Evolutionary conservation across 805 yeast genomes (phyloP).

Genomic region (Candida michaelii): DNA sequence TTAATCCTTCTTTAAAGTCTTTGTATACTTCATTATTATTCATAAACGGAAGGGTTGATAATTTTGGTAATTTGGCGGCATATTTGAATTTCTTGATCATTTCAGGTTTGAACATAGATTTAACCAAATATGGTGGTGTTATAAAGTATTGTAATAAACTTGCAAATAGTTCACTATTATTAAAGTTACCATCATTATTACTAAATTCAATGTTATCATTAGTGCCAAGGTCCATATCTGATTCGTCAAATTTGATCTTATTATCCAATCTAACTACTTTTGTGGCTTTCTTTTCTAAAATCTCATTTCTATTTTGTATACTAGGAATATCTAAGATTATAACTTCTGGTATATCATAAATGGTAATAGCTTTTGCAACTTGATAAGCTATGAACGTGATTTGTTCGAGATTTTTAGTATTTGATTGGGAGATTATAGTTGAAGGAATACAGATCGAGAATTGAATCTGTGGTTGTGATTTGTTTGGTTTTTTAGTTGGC

Average conservation of each 20-base stretch:
- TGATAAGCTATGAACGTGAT: slow-evolving; percentile 74
- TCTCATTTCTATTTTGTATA: slow-evolving; percentile 17
- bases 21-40: slow-evolving; percentile 36
- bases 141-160: slow-evolving; percentile 74
- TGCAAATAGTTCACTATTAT: slow-evolving; percentile 57
- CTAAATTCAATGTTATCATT: neutral
- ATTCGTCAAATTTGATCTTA: slow-evolving; percentile 30
- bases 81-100: slow-evolving; percentile 48
- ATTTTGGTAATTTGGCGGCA: slow-evolving; percentile 69
- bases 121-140: slow-evolving; percentile 79
- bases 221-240: neutral
- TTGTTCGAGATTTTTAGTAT: slow-evolving; percentile 69
- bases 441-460: slow-evolving; percentile 75
- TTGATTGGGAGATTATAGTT: slow-evolving; percentile 50
- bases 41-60: slow-evolving; percentile 77
- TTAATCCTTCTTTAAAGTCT: slow-evolving; percentile 62
- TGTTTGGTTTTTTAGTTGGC: slow-evolving; percentile 31
- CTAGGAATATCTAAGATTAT: slow-evolving; percentile 60
- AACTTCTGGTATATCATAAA: slow-evolving; percentile 71
- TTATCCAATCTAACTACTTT: slow-evolving; percentile 23
- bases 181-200: slow-evolving; percentile 10
- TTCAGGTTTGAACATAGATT: slow-evolving; percentile 50
- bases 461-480: slow-evolving; percentile 22
- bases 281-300: slow-evolving; percentile 21
- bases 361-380: slow-evolving; percentile 71